Evolutionary conservation across 2,329 filamentous ascomycete species (phyloP).

Genomic region (Aspergillus felis): DNA sequence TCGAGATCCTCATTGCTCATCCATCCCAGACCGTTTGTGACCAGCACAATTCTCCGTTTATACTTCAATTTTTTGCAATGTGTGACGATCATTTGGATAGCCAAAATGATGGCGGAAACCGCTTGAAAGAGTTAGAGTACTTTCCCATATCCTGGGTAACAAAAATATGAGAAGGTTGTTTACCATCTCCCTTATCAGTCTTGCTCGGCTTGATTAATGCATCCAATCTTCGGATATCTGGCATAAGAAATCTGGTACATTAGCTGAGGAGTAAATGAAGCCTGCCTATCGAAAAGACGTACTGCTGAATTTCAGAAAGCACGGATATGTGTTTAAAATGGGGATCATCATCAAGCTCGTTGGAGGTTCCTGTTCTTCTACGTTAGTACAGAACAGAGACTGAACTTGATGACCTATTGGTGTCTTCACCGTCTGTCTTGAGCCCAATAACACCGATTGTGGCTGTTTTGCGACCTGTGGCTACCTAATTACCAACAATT

Average conservation of each 20-base stretch:
- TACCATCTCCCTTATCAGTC: conserved; percentile 69
- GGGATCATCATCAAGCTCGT: conserved; percentile 62
- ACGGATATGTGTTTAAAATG: conserved; percentile 80
- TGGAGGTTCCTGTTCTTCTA: conserved; percentile 54
- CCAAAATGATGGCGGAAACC: conserved; percentile 81
- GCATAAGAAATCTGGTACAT: conserved; percentile 56
- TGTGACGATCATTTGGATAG: conserved; percentile 76
- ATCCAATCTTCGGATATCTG: conserved; percentile 63
- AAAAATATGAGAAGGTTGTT: conserved; percentile 7
- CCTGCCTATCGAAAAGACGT: conserved; percentile 43
- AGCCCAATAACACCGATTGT: conserved; percentile 77
- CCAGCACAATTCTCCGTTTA: conserved; percentile 72
- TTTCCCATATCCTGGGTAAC: background rate
- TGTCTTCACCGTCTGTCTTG: conserved; percentile 61
- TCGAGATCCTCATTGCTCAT: conserved; percentile 70
- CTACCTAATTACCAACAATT: conserved; percentile 39
- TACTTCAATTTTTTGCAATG: conserved; percentile 81
- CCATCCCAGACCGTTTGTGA: conserved; percentile 73
- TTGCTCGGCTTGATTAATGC: conserved; percentile 62
- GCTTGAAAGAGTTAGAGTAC: conserved; percentile 35
- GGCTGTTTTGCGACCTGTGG: conserved; percentile 69
- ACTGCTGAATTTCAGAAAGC: conserved; percentile 61
- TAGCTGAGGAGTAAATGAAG: conserved; percentile 10
- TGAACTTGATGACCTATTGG: background rate
- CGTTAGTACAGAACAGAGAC: conserved; percentile 10